A percentile compares a stretch with the other conserved stretches of the same genome.
Evolutionary conservation across 352 stramenopile genomes (phyloP).

Genomic region (Phytophthora multivora): DNA sequence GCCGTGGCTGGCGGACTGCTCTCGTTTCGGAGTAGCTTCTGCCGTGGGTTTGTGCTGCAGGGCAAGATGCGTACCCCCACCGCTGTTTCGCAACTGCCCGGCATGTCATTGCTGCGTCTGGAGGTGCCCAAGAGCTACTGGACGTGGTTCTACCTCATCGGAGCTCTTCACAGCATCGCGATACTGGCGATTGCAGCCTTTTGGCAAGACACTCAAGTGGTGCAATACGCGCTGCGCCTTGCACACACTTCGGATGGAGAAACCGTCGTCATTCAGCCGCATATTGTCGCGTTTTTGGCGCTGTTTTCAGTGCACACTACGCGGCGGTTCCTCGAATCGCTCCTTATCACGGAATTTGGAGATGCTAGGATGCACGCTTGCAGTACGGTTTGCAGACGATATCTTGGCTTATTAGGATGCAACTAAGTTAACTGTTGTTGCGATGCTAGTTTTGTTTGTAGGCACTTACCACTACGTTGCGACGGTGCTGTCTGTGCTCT

Average conservation of each 20-base stretch:
- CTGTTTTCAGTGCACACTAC: constrained; percentile 62
- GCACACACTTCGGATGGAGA: constrained; percentile 29
- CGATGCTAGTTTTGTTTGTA: constrained; percentile 49
- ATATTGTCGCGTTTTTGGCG: constrained; percentile 49
- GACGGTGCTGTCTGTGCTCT: constrained; percentile 52
- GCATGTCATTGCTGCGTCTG: constrained; percentile 35
- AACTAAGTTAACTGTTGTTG: background rate
- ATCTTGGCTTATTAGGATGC: no score
- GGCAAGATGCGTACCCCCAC: constrained; percentile 42
- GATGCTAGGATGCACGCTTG: constrained; percentile 63
- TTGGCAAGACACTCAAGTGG: constrained; percentile 32
- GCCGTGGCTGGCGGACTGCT: constrained; percentile 34
- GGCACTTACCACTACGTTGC: constrained; percentile 67
- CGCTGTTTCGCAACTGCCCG: constrained; percentile 33
- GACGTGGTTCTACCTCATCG: constrained; percentile 79
- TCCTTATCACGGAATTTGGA: constrained; percentile 72
- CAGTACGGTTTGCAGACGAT: constrained; percentile 26
- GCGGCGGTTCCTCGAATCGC: constrained; percentile 61
- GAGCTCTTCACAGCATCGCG: constrained; percentile 49
- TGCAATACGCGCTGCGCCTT: constrained; percentile 41
- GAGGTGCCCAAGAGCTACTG: constrained; percentile 64
- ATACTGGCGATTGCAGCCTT: constrained; percentile 36
- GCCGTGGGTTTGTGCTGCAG: constrained; percentile 46
- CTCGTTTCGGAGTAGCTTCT: constrained; percentile 43
- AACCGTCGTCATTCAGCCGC: constrained; percentile 37